phyloP scores from a whole-genome alignment of 495 filamentous ascomycete genomes.

The Daldinia childiae region DNA sequence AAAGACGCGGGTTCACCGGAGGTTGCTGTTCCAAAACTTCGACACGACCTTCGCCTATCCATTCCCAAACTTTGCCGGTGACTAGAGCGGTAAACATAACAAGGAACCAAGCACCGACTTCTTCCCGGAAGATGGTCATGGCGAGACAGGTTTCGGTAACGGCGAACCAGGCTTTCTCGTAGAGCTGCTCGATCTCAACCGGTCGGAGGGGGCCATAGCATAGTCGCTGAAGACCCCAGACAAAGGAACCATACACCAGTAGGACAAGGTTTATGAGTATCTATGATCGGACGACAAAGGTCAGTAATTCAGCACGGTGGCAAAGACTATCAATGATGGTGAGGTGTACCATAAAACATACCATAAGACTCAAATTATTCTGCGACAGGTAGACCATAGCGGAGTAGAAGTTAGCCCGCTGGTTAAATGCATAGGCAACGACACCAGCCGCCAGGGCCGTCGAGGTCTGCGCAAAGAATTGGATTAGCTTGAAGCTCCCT shows the following conservation, averaged over 20 bases:
- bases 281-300: slow-evolving; percentile 50
- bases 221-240: slow-evolving; percentile 87
- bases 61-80: slow-evolving; percentile 95
- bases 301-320: slow-evolving; percentile 21
- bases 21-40: slow-evolving; percentile 96
- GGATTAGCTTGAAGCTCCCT: slow-evolving; percentile 28
- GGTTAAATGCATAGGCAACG: slow-evolving; percentile 88
- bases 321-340: neutral
- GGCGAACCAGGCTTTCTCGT: slow-evolving; percentile 97
- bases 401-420: slow-evolving; percentile 96
- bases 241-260: slow-evolving; percentile 74
- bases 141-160: slow-evolving; percentile 96
- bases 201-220: slow-evolving; percentile 92
- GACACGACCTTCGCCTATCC: slow-evolving; percentile 95
- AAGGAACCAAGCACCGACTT: slow-evolving; percentile 91
- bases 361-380: slow-evolving; percentile 94
- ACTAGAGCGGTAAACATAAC: slow-evolving; percentile 95
- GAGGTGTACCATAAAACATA: slow-evolving; percentile 50
- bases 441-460: slow-evolving; percentile 82
- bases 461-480: slow-evolving; percentile 65
- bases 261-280: slow-evolving; percentile 90
- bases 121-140: slow-evolving; percentile 98
- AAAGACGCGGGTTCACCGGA: slow-evolving; percentile 86
- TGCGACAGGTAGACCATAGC: slow-evolving; percentile 95
- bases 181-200: slow-evolving; percentile 95